A percentile compares a stretch with the other conserved stretches of the same genome.
These are phyloP conservation scores for Xylaria sp. DNA, from an alignment of 2,329 filamentous ascomycete species.

Conservation along the genomic window DNA sequence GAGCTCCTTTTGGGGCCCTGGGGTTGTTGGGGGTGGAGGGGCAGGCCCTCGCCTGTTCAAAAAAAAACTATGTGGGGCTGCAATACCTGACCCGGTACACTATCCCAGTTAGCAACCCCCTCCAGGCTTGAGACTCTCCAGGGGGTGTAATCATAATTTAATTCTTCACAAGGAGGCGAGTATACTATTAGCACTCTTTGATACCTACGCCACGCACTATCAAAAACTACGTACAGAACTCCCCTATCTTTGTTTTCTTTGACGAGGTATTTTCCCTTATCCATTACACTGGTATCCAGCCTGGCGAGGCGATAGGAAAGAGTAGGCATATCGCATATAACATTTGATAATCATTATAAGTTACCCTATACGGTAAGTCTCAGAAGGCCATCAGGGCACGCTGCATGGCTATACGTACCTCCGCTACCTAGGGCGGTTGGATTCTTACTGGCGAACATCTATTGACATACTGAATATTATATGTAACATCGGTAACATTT, in stretches of 20 bases:
- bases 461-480: background rate
- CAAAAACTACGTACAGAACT: background rate
- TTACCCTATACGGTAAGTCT: slow-evolving; percentile 26
- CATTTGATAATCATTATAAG: background rate
- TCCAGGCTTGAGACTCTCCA: slow-evolving; percentile 14
- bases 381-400: slow-evolving; percentile 1
- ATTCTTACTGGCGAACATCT: background rate
- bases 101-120: slow-evolving; percentile 12
- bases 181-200: slow-evolving; percentile 15
- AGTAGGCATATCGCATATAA: background rate
- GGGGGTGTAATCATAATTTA: slow-evolving; percentile 29
- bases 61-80: slow-evolving; percentile 33
- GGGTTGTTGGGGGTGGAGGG: slow-evolving; percentile 32
- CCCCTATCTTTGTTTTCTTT: slow-evolving; percentile 4
- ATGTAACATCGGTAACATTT: background rate
- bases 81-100: slow-evolving; percentile 17
- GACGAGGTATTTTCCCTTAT: background rate
- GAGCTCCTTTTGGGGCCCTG: slow-evolving; percentile 34
- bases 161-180: slow-evolving; percentile 17
- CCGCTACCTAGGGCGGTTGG: background rate
- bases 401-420: background rate
- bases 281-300: background rate
- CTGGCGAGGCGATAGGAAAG: background rate
- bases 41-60: slow-evolving; percentile 28
- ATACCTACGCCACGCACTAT: background rate